These are phyloP conservation scores for Xylaria cubensis DNA, from an alignment of 495 filamentous ascomycete genomes.

Conservation along the genomic window DNA sequence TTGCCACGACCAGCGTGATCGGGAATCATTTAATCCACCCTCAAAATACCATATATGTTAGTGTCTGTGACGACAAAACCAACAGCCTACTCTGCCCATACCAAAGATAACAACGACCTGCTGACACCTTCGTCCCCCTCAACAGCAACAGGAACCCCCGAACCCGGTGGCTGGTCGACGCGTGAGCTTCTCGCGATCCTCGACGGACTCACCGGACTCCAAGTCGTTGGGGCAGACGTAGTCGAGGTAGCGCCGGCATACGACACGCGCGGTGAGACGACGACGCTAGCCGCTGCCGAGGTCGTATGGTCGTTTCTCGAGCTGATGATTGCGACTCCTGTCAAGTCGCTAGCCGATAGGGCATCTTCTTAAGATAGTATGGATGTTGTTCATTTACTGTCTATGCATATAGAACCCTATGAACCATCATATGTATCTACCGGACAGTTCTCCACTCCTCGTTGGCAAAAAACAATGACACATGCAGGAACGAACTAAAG, in stretches of 20 bases:
- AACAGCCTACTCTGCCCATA: neutral
- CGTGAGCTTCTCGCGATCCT: slow-evolving; percentile 65
- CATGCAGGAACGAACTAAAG: neutral
- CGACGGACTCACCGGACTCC: slow-evolving; percentile 66
- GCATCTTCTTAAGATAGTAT: neutral
- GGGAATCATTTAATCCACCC: neutral
- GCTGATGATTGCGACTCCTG: slow-evolving; percentile 47
- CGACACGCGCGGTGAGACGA: slow-evolving; percentile 72
- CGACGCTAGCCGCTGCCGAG: slow-evolving; percentile 69
- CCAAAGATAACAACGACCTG: neutral
- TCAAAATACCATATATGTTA: neutral
- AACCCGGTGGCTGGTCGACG: slow-evolving; percentile 87
- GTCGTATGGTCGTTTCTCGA: slow-evolving; percentile 44
- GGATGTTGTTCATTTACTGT: neutral
- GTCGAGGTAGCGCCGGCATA: slow-evolving; percentile 78
- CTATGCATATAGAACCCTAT: neutral
- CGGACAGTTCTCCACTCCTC: neutral
- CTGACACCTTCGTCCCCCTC: neutral
- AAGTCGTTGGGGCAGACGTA: slow-evolving; percentile 79
- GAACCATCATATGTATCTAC: neutral
- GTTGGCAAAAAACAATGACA: neutral
- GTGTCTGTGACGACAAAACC: neutral
- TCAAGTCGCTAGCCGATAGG: slow-evolving; percentile 27
- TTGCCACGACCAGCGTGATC: neutral
- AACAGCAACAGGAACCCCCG: slow-evolving; percentile 79